A percentile compares a stretch with the other conserved stretches of the same genome.
Evolutionary conservation across 1,139 yeast species (phyloP).

Genomic region (Meyerozyma elateridarum): DNA sequence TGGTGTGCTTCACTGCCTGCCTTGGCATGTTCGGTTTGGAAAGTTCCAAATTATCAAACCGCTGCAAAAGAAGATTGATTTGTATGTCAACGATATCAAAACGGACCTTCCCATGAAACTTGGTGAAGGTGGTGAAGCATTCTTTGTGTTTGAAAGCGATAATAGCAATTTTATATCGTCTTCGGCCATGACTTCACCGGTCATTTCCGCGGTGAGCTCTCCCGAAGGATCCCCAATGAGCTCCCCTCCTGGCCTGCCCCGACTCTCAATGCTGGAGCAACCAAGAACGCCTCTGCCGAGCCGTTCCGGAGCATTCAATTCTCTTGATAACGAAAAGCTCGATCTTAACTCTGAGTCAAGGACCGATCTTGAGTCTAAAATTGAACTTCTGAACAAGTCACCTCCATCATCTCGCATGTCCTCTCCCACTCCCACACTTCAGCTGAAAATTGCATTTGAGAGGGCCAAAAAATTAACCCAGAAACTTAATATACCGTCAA

Average conservation of each 20-base stretch:
- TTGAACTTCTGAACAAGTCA: slow-evolving; percentile 20
- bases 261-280: slow-evolving; percentile 6
- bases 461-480: slow-evolving; percentile 66
- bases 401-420: slow-evolving; percentile 16
- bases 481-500: slow-evolving; percentile 81
- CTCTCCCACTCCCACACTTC: slow-evolving; percentile 21
- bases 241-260: slow-evolving; percentile 18
- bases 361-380: slow-evolving; percentile 25
- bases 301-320: too few species aligned
- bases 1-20: slow-evolving; percentile 81
- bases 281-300: too few species aligned
- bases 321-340: slow-evolving; percentile 1
- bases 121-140: slow-evolving; percentile 98
- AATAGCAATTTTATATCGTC: slow-evolving; percentile 57
- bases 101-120: slow-evolving; percentile 91
- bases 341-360: slow-evolving; percentile 4
- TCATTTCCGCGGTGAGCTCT: slow-evolving; percentile 73
- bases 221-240: slow-evolving; percentile 51
- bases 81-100: slow-evolving; percentile 75
- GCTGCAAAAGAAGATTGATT: slow-evolving; percentile 91
- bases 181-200: slow-evolving; percentile 87
- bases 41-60: slow-evolving; percentile 89
- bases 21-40: slow-evolving; percentile 95
- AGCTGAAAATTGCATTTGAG: slow-evolving; percentile 48
- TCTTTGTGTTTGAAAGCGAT: slow-evolving; percentile 79